Evolutionary conservation across 1,284 basidiomycete species (phyloP), one percentile per base, ranked within the genome.

Genomic region (Pterulicium gracile): DNA sequence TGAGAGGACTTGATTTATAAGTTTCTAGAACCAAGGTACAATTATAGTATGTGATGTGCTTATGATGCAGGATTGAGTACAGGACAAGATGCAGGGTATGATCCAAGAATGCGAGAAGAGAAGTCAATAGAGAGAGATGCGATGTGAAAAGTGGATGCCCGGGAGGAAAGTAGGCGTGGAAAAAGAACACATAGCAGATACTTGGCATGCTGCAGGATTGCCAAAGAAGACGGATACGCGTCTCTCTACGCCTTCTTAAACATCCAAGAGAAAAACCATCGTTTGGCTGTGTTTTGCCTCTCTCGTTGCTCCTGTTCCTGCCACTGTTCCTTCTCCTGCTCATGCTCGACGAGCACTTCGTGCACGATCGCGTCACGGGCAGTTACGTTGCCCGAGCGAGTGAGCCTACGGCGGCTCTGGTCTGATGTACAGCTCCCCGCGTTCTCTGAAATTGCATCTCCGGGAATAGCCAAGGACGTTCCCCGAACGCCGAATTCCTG

Each of bases 221-320:
- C n/a, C n/a, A n/a, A n/a, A n/a, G n/a, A n/a, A n/a, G n/a, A n/a
- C n/a, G n/a, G n/a, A n/a, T n/a, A n/a, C n/a, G n/a, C n/a, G n/a
- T n/a, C n/a, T n/a, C 15, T 12, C 46, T 50, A 47, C 35, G 57
- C 48, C 52, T 61, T 69, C 51, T 61, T 65, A 58, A 78, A 81
- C 68, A 80, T 70, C 79, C 79, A 81, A 24, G 75, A 69, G 39
- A 71, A 75, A 52, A 77, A 61, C 77, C 75, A 79, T 19, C 77
- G 73, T 49, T 70, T 72, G 20, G 66, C 64, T 20, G 66, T 62
- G 53, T 66, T 66, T 36, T 69, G 63, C 22, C 66, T 70, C 53
- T 79, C 73, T n/a, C 65, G 68, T 50, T 70, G 60, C 57, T 82
- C 79, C 47, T 70, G 69, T 50, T 73, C 65, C 44, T 75, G 54